Conservation (phyloP, 106 monocot genomes). For the Apostasia shenzhenica region DNA sequence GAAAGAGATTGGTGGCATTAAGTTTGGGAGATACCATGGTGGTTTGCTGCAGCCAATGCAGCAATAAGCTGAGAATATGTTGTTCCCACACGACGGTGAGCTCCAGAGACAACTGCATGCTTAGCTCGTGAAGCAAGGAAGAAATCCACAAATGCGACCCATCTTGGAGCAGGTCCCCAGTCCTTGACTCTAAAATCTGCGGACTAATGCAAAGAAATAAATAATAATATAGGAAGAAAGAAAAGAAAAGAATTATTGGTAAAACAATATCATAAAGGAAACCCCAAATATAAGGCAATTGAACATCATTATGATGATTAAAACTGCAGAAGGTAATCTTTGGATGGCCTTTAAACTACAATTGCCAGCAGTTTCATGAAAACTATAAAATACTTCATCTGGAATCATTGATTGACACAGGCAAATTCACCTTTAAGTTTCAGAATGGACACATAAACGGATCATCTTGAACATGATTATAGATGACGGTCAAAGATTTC, state of each 20-base stretch:
- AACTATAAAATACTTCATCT: too few species aligned
- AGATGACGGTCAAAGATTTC: too few species aligned
- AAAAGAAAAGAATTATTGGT: too few species aligned
- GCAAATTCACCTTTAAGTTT: too few species aligned
- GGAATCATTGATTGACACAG: too few species aligned
- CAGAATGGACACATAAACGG: too few species aligned
- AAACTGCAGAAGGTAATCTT: too few species aligned
- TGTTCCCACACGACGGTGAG: constrained; percentile 94
- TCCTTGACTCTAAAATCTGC: constrained; percentile 71
- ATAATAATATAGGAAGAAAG: neutral
- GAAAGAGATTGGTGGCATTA: neutral
- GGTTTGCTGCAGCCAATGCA: constrained; percentile 73
- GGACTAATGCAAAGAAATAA: constrained; percentile 8
- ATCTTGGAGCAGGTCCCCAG: constrained; percentile 98
- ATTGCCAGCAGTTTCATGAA: neutral
- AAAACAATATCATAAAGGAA: too few species aligned
- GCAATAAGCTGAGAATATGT: constrained; percentile 91
- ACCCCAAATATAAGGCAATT: too few species aligned
- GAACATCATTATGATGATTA: too few species aligned
- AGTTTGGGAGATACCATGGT: constrained; percentile 32
- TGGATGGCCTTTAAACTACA: too few species aligned
- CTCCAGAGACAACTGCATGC: constrained; percentile 82
- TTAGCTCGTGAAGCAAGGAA: constrained; percentile 92
- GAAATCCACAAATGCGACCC: constrained; percentile 97
- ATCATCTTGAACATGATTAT: too few species aligned